Base-by-base conservation (phyloP, 139 green algal species). In the Nannochloris sp. region DNA sequence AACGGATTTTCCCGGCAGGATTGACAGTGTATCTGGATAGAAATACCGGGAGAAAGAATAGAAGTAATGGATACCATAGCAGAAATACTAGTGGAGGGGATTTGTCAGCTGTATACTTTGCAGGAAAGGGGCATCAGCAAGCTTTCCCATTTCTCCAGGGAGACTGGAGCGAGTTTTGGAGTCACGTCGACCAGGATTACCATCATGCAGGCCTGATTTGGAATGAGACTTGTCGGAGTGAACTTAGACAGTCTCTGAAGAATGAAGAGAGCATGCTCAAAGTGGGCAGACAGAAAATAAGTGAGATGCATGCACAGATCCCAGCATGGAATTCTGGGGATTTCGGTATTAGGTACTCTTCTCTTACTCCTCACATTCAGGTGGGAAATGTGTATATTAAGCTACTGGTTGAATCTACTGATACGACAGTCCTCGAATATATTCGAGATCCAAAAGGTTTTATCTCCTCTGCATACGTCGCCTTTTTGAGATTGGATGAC, bases 111-210 rank as follows among this genome's bases (percentile, higher is more conserved):
- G 20, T 53, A 53, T 53, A 53, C 46, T 28, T 53, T 26, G 46
- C 46, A 0, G 46, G 46, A 13, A 53, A 53, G 0, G 17, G 17
- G 17, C 16, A 23, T 28, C 46, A 53, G 46, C 20, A 10, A 26
- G 46, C 16, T 28, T 20, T 53, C 17, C n/a, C 17, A 20, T 23
- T 28, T 53, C n/a, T 53, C 8, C 46, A 53, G 46, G 25, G 28
- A 17, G 93, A 96, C 75, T 96, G 89, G 89, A 68, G 66, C 3
- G 86, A 79, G 0, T 84, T 96, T 37, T 96, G 89, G 89, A 53
- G 28, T 14, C 80, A 80, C 1, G 68, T 79, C 5, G 48, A 33
- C 14, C 37, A 65, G 8, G 86, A 96, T 71, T 86, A 95, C 70
- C 77, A 70, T 65, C 83, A 91, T 46, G 84, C 85, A 9, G 82